A percentile compares a stretch with the other conserved stretches of the same genome.
These are phyloP conservation scores for Pulveroboletus frians DNA, from an alignment of 768 basidiomycete species.

Conservation along the genomic window DNA sequence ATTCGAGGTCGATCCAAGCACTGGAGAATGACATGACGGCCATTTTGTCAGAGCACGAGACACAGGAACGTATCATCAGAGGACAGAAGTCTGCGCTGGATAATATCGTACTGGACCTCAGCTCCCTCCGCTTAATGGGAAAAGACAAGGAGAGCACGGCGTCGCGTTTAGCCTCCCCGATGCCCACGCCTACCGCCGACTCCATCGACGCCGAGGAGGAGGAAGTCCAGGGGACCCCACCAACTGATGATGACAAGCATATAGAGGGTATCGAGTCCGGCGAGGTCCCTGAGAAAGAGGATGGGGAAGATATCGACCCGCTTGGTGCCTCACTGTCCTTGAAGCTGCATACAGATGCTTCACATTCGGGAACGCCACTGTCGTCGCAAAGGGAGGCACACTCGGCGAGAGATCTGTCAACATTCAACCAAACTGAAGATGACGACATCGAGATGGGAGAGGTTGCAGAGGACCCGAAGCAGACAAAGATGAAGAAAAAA, in stretches of 20 bases:
- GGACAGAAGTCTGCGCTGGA: conserved; percentile 67
- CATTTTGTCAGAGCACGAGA: conserved; percentile 70
- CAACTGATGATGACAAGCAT: conserved; percentile 31
- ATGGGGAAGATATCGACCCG: conserved; percentile 34
- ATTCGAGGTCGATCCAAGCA: conserved; percentile 54
- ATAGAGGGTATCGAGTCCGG: conserved; percentile 40
- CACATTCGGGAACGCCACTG: conserved; percentile 29
- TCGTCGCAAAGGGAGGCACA: conserved; percentile 23
- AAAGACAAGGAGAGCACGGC: conserved; percentile 53
- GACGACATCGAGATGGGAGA: conserved; percentile 93
- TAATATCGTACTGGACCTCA: conserved; percentile 56
- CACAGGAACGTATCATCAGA: conserved; percentile 59
- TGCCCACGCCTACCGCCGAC: conserved; percentile 49
- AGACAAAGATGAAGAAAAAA: conserved; percentile 44
- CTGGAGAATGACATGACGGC: conserved; percentile 77
- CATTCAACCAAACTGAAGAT: conserved; percentile 32
- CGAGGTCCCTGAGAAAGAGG: conserved; percentile 37
- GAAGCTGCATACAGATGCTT: conserved; percentile 32
- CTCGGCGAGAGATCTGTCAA: conserved; percentile 15
- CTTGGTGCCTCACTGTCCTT: conserved; percentile 25
- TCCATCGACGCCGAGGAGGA: conserved; percentile 25
- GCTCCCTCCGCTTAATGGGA: conserved; percentile 58
- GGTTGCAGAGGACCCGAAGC: conserved; percentile 66
- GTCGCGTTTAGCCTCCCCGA: conserved; percentile 37
- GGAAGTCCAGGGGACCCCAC: conserved; percentile 17